Conservation (phyloP, 2,329 filamentous ascomycete species). For the Colletotrichum costaricense region DNA sequence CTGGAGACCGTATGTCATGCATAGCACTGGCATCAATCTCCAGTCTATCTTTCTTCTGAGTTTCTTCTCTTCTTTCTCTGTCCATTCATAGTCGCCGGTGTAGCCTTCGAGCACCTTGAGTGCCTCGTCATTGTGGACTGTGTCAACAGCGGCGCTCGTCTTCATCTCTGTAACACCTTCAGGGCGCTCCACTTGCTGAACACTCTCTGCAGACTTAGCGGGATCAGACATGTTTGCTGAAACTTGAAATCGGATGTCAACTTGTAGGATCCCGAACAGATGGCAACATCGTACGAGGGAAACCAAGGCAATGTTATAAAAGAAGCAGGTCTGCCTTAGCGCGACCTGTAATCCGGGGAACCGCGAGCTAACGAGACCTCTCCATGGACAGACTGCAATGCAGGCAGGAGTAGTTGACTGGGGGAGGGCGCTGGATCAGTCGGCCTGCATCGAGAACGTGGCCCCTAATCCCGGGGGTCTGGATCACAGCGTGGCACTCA, state of each 20-base stretch:
- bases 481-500: not conserved
- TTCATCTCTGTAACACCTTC: constrained; percentile 6
- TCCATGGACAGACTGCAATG: not conserved
- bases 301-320: not conserved
- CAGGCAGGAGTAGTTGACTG: not conserved
- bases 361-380: not conserved
- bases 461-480: not conserved
- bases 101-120: constrained; percentile 54
- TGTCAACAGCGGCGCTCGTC: constrained; percentile 41
- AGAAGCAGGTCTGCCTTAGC: not conserved
- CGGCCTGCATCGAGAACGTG: not conserved
- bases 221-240: constrained; percentile 26
- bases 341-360: not conserved
- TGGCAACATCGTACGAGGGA: not conserved
- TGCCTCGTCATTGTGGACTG: constrained; percentile 51
- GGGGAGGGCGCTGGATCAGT: not conserved
- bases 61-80: constrained; percentile 52
- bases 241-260: not conserved
- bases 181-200: constrained; percentile 23
- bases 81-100: constrained; percentile 54
- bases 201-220: constrained; percentile 33
- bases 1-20: constrained; percentile 45
- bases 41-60: constrained; percentile 55
- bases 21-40: constrained; percentile 54
- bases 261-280: not conserved